Evolutionary conservation across 305 asterid genomes (phyloP).

Genomic region (Fraxinus albicans): DNA sequence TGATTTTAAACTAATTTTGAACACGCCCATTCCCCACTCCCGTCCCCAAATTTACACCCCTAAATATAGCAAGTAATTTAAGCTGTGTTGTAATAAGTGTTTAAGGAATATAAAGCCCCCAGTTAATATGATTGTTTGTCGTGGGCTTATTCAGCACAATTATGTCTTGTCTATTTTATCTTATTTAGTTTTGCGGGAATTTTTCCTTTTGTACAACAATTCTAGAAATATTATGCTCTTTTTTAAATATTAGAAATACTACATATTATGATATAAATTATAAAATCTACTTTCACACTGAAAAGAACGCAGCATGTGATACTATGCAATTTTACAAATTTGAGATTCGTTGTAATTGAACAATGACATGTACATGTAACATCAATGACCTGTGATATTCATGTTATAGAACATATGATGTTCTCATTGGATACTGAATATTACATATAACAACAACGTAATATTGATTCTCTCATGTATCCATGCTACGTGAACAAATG

Average conservation of each 20-base stretch:
- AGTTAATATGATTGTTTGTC: not conserved
- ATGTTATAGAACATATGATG: not conserved
- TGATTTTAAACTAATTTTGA: no score
- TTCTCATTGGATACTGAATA: not conserved
- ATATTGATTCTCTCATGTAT: not conserved
- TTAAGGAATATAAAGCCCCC: not conserved
- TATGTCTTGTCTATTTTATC: not conserved
- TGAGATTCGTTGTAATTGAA: not conserved
- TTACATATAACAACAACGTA: not conserved
- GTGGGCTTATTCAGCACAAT: not conserved
- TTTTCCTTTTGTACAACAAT: no score
- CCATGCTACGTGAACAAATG: not conserved
- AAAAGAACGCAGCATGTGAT: not conserved
- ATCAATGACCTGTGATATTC: no score
- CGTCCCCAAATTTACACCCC: no score
- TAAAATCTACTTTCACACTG: not conserved
- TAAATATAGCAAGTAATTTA: no score
- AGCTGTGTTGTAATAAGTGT: not conserved
- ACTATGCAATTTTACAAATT: not conserved
- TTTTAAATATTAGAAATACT: no score
- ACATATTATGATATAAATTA: not conserved
- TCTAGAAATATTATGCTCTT: not conserved
- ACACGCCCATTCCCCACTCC: no score
- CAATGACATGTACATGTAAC: no score
- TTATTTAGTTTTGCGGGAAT: not conserved